phyloP scores from a whole-genome alignment of 2,329 filamentous ascomycete species.

The Neurospora crassa region DNA sequence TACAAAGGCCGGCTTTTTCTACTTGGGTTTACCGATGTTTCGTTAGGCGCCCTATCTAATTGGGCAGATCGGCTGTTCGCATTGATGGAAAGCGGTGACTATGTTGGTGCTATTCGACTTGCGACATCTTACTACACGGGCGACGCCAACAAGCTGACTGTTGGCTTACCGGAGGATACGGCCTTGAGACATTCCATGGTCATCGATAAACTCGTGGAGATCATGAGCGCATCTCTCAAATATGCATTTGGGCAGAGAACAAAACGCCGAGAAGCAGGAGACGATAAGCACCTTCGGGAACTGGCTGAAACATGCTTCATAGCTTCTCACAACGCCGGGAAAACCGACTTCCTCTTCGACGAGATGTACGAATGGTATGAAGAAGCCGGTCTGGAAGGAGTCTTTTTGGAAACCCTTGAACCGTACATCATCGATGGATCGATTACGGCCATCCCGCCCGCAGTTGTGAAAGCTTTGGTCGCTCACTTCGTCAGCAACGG shows the following conservation, averaged over 20 bases:
- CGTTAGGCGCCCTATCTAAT: conserved; percentile 85
- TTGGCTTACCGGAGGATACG: conserved; percentile 83
- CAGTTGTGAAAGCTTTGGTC: conserved; percentile 78
- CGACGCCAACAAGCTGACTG: conserved; percentile 84
- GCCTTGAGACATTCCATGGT: conserved; percentile 69
- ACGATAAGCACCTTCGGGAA: conserved; percentile 58
- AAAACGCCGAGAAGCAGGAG: conserved; percentile 33
- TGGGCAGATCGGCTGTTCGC: conserved; percentile 93
- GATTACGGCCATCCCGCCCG: conserved; percentile 67
- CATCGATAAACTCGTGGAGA: conserved; percentile 79
- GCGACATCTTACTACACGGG: conserved; percentile 90
- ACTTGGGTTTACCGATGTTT: conserved; percentile 86
- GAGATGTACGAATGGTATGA: conserved; percentile 87
- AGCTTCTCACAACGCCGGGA: conserved; percentile 68
- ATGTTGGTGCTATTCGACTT: conserved; percentile 80
- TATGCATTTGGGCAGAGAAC: conserved; percentile 70
- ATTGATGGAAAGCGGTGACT: conserved; percentile 94
- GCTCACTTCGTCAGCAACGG: conserved; percentile 69
- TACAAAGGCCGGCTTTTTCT: conserved; percentile 93
- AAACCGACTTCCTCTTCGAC: conserved; percentile 80
- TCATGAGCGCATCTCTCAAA: conserved; percentile 84
- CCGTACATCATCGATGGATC: conserved; percentile 74
- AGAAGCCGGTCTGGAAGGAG: conserved; percentile 58
- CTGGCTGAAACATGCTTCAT: conserved; percentile 76
- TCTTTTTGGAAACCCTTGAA: conserved; percentile 84